Percentiles rank a stretch among this genome's conserved stretches.
phyloP scores from a whole-genome alignment of 805 yeast genomes.

The Vanderwaltozyma verrucispora region DNA sequence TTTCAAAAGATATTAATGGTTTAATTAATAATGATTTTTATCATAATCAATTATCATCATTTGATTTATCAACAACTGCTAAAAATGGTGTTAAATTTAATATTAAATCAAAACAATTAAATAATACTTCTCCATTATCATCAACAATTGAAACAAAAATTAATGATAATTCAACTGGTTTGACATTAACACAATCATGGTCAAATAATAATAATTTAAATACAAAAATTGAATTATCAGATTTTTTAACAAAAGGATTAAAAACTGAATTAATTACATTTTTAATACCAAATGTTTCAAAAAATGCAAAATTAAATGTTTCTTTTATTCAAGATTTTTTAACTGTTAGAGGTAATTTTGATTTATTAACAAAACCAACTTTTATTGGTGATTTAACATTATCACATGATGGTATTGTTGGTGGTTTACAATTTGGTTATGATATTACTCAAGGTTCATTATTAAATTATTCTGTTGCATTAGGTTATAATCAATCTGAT shows the following conservation, averaged over 20 bases:
- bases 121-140: slow-evolving; percentile 70
- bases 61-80: slow-evolving; percentile 86
- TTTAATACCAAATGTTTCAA: slow-evolving; percentile 74
- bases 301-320: slow-evolving; percentile 82
- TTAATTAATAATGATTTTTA: slow-evolving; percentile 85
- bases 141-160: slow-evolving; percentile 88
- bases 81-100: slow-evolving; percentile 95
- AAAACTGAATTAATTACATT: slow-evolving; percentile 86
- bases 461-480: slow-evolving; percentile 86
- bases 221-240: slow-evolving; percentile 88
- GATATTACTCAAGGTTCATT: slow-evolving; percentile 88
- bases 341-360: slow-evolving; percentile 91
- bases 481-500: slow-evolving; percentile 83
- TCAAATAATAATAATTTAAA: slow-evolving; percentile 83
- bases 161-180: slow-evolving; percentile 85
- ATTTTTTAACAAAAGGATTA: slow-evolving; percentile 80
- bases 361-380: slow-evolving; percentile 88
- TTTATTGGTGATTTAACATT: slow-evolving; percentile 92
- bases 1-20: slow-evolving; percentile 86
- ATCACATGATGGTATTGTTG: slow-evolving; percentile 93
- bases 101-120: slow-evolving; percentile 79
- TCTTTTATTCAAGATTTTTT: slow-evolving; percentile 88
- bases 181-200: slow-evolving; percentile 96
- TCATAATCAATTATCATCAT: slow-evolving; percentile 79
- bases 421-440: slow-evolving; percentile 96